Conservation (phyloP, 371 early-diverging fungal species). For the Rhizopus microsporus region DNA sequence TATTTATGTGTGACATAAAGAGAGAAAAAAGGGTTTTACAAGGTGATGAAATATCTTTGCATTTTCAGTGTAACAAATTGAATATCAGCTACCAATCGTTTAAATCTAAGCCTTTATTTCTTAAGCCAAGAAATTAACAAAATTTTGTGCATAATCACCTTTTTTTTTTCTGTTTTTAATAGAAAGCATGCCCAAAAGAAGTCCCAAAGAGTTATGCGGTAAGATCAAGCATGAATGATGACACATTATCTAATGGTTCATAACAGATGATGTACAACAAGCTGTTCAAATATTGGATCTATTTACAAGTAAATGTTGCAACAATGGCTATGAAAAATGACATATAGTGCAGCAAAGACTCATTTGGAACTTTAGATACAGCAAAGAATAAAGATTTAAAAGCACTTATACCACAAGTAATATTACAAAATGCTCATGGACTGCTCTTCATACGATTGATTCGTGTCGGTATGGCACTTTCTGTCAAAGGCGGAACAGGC, state of each 20-base stretch:
- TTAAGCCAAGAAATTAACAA: not conserved
- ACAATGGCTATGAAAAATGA: not conserved
- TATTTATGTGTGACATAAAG: not conserved
- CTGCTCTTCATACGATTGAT: constrained; percentile 37
- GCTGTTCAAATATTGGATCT: constrained; percentile 33
- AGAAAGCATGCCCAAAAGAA: constrained; percentile 7
- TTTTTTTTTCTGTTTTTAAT: not conserved
- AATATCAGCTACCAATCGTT: not conserved
- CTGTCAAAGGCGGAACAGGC: constrained; percentile 40
- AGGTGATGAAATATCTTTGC: not conserved
- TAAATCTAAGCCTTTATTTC: constrained; percentile 1
- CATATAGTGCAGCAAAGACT: not conserved
- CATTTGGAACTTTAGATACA: constrained; percentile 7
- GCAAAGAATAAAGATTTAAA: constrained; percentile 29
- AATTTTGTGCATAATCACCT: not conserved
- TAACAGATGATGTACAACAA: constrained; percentile 34
- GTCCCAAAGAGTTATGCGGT: constrained; percentile 11
- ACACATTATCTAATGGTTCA: too few relatives aligned
- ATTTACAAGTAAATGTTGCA: constrained; percentile 36
- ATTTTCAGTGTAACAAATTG: too few relatives aligned
- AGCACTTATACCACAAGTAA: constrained; percentile 32
- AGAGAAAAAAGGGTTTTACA: not conserved
- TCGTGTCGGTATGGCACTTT: constrained; percentile 35
- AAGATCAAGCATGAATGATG: not conserved
- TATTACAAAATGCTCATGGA: constrained; percentile 41